phyloP scores from a whole-genome alignment of 2,329 filamentous ascomycete species.

The Lasiodiplodia gonubiensis region DNA sequence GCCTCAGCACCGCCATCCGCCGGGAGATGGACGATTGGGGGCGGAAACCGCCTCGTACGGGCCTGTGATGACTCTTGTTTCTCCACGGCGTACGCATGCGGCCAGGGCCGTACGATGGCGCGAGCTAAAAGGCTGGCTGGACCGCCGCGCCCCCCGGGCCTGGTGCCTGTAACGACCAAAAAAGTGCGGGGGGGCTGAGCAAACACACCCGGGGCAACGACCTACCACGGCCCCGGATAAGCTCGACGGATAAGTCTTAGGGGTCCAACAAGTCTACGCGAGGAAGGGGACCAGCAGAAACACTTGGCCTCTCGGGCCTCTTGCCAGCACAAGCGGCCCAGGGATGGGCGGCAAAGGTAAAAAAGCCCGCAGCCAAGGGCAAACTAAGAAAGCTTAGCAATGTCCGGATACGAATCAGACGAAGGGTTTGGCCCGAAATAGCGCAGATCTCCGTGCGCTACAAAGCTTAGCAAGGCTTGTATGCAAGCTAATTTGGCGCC shows the following conservation, averaged over 20 bases:
- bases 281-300: neutral
- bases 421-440: neutral
- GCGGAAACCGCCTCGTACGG: too few species aligned
- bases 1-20: too few species aligned
- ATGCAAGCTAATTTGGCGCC: neutral
- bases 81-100: too few species aligned
- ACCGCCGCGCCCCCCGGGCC: too few species aligned
- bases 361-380: neutral
- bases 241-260: neutral
- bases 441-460: constrained; percentile 6
- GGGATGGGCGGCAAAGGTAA: neutral
- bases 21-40: too few species aligned
- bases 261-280: neutral
- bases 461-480: constrained; percentile 17
- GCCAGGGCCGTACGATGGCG: too few species aligned
- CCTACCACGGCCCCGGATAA: neutral
- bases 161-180: too few species aligned
- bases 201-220: neutral
- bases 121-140: too few species aligned
- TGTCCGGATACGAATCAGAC: neutral
- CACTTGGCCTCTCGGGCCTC: neutral
- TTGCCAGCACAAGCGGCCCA: neutral
- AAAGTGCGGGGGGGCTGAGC: neutral
- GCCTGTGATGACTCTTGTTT: too few species aligned
- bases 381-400: constrained; percentile 11